Base-by-base conservation (phyloP, 83 land plant species). In the Picea engelmannii region DNA sequence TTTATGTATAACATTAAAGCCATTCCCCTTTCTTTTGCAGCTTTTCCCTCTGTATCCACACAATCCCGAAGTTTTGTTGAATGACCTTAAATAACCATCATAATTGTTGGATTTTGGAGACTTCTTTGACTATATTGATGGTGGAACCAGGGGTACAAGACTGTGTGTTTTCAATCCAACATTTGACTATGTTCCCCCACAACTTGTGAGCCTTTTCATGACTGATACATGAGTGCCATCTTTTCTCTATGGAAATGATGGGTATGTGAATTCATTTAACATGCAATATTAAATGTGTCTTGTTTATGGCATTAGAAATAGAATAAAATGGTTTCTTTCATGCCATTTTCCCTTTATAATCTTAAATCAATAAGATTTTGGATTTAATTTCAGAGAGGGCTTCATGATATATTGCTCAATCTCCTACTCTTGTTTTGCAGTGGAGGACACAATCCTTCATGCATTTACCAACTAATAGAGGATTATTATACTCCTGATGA, bases 381-480 rank as follows among this genome's bases (percentile, higher is more conserved):
- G 38, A 16, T 61, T 59, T 60, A 4, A 18, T 78, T 79, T 79
- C 71, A 44, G 10, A 65, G 15, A 18, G 23, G 9, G 16, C 4
- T 63, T 16, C 20, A 23, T 44, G 47, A 63, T 24, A 83, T 67
- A 64, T 35, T 83, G 4, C 16, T 52, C 60, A 79, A 21, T 77
- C 18, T 23, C 49, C 80, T 25, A 52, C 25, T 58, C 18, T 76
- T 62, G 84, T 84, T 81, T 11, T 86, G 80, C 96, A 98, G 99
- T 8, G 99, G 99, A 60, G 99, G 99, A 76, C 99, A 98, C 73
- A 98, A 93, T 63, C 95, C 99, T 66, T 96, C 99, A 71, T 98
- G 94, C 82, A 90, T 98, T 89, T 96, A 96, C 82, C 94, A 96
- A 83, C 91, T 98, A 35, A 94, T 98, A 82, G 97, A 97, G 13